Evolutionary conservation across 805 yeast species (phyloP).

Genomic region (Ogataea methanolica): DNA sequence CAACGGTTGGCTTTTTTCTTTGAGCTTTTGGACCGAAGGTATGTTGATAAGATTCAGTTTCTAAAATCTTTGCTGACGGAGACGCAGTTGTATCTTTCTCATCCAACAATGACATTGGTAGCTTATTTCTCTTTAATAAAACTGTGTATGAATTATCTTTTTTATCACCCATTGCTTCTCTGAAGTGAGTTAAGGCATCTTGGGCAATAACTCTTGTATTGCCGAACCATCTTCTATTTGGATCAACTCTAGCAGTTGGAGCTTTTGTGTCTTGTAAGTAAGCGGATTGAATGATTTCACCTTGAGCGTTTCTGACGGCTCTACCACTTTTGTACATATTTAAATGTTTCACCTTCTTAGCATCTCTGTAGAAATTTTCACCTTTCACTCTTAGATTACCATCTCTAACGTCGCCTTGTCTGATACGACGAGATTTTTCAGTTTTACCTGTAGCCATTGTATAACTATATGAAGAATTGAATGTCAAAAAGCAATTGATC

Average conservation of each 20-base stretch:
- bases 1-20: slow-evolving; percentile 80
- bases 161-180: slow-evolving; percentile 89
- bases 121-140: slow-evolving; percentile 77
- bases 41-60: slow-evolving; percentile 75
- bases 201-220: slow-evolving; percentile 96
- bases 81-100: slow-evolving; percentile 76
- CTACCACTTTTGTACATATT: slow-evolving; percentile 92
- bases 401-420: slow-evolving; percentile 77
- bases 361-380: slow-evolving; percentile 93
- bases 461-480: no score
- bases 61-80: slow-evolving; percentile 76
- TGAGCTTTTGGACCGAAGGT: slow-evolving; percentile 96
- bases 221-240: slow-evolving; percentile 96
- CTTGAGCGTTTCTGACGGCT: slow-evolving; percentile 80
- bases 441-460: slow-evolving; percentile 91
- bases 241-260: slow-evolving; percentile 91
- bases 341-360: slow-evolving; percentile 82
- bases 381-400: slow-evolving; percentile 94
- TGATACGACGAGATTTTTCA: slow-evolving; percentile 80
- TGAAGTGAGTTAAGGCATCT: slow-evolving; percentile 89
- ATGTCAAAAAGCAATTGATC: no score
- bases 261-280: slow-evolving; percentile 80
- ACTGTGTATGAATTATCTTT: slow-evolving; percentile 82
- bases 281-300: slow-evolving; percentile 85
- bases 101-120: slow-evolving; percentile 92